Evolutionary conservation across 495 filamentous ascomycete genomes (phyloP), one percentile per base, ranked within the genome.

Genomic region (Podospora conica): DNA sequence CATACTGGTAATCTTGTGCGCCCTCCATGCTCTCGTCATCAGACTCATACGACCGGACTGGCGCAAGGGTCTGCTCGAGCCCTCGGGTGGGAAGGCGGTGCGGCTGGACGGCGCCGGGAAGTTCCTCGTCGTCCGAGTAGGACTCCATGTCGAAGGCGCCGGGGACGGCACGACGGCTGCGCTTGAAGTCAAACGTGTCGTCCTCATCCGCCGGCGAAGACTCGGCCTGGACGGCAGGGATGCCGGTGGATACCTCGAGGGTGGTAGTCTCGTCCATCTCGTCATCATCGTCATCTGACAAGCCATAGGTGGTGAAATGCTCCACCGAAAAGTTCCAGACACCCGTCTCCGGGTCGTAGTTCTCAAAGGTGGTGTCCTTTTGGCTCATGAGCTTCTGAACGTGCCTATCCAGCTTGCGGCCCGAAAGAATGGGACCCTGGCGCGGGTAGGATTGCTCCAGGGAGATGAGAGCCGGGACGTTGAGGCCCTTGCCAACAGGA

Each of bases 231-330:
- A 33, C 63, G 48, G 24, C 54, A 40, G 68, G 63, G 25, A 60
- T 28, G 64, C 20, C 6, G 40, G 40, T 23, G 28, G 58, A n/a
- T 1, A 56, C n/a, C 27, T 54, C 66, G 18, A 62, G 15, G 27
- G 63, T 64, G 11, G 57, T 24, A 15, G 78, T 86, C 70, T 78
- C 79, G 58, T 84, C 85, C 18, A 87, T 84, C 40, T 92, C 90
- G 56, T 84, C 85, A 24, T 92, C 90, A 33, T 92, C 89, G 25
- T 91, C 90, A 55, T 93, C 90, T 68, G 95, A 91, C 59, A 97
- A 81, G n/a, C 88, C 92, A 75, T 98, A 98, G 9, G 92, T 96
- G 18, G 92, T 97, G 77, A 93, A 98, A 77, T 98, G 95, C 66
- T 92, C 87, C 53, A 98, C 95, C 21, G 81, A 87, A 80, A 98